These are phyloP conservation scores for Salvia rosmarinus DNA, from an alignment of 257 asterid species.

Conservation along the genomic window DNA sequence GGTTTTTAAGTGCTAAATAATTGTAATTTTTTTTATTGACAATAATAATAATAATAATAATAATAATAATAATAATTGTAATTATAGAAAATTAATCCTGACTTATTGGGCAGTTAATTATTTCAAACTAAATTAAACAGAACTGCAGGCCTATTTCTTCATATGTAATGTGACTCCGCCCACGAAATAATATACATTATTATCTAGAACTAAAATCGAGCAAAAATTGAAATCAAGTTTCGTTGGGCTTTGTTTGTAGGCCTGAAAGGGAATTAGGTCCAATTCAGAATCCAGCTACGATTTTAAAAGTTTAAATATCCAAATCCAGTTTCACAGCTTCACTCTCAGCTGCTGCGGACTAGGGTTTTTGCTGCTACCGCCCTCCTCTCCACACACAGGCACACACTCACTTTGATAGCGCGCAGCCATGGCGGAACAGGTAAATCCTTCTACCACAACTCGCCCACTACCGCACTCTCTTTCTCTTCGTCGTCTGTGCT, in stretches of 20 bases:
- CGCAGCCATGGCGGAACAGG: constrained; percentile 54
- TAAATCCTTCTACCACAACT: constrained; percentile 11
- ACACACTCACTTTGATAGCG: not conserved
- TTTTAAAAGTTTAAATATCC: not conserved
- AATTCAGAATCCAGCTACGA: not conserved
- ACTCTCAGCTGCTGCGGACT: constrained; percentile 25
- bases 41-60: too few relatives aligned
- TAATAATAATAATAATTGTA: too few relatives aligned
- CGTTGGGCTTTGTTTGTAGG: not conserved
- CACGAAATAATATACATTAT: too few relatives aligned
- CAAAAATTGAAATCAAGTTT: too few relatives aligned
- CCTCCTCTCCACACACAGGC: constrained; percentile 22
- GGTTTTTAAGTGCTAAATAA: not conserved
- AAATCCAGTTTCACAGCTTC: not conserved
- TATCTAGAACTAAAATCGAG: too few relatives aligned
- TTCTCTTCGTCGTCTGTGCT: not conserved
- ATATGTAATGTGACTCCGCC: too few relatives aligned
- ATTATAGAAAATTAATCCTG: too few relatives aligned
- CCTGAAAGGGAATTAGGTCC: not conserved
- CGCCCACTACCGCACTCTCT: not conserved
- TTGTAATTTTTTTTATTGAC: too few relatives aligned
- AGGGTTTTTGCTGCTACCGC: constrained; percentile 36
- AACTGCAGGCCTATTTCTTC: too few relatives aligned
- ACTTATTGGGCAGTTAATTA: too few relatives aligned
- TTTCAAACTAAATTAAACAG: too few relatives aligned